Evolutionary conservation across 345 rosid genomes (phyloP), one percentile per base, ranked within the genome.

Genomic region (Rubroshorea leprosula): DNA sequence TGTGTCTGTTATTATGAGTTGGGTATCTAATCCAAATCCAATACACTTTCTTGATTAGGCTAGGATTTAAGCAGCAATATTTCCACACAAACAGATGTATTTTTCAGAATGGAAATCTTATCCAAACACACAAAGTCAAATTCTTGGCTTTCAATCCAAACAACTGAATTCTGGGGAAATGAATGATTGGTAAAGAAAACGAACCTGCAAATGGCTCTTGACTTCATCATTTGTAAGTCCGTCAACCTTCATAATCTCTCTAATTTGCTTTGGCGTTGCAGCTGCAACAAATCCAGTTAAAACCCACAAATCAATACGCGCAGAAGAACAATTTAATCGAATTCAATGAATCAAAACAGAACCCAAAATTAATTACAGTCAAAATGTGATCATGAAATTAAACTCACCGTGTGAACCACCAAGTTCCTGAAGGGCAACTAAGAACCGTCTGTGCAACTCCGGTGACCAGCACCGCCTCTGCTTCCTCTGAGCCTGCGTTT

Each of bases 141-240:
- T n/a, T n/a, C n/a, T n/a, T n/a, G n/a, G n/a, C n/a, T n/a, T n/a
- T n/a, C n/a, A n/a, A n/a, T n/a, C n/a, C n/a, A n/a, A n/a, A n/a
- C n/a, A 27, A 4, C 31, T 8, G 31, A 35, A 35, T 35, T 35
- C 41, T 35, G 1, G n/a, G n/a, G 41, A 35, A 27, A 8, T 35
- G 41, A 44, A 44, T 44, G 17, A 44, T 44, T 29, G 35, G 35
- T 9, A 29, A 4, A 9, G 9, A 29, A 29, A 4, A 55, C 54
- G 29, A 39, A 91, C 98, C 98, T 92, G 98, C 68, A 92, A 79
- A 86, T 92, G 98, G 80, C 98, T 92, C 73, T 92, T 92, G 22
- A 92, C 98, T 86, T 92, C 98, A 65, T 89, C 98, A 23, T 89
- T 92, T 13, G 95, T 84, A 20, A 92, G 83, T 49, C 96, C 96